These are phyloP conservation scores for Pichia rugopelliculosa DNA, from an alignment of 805 yeast genomes.

Conservation along the genomic window DNA sequence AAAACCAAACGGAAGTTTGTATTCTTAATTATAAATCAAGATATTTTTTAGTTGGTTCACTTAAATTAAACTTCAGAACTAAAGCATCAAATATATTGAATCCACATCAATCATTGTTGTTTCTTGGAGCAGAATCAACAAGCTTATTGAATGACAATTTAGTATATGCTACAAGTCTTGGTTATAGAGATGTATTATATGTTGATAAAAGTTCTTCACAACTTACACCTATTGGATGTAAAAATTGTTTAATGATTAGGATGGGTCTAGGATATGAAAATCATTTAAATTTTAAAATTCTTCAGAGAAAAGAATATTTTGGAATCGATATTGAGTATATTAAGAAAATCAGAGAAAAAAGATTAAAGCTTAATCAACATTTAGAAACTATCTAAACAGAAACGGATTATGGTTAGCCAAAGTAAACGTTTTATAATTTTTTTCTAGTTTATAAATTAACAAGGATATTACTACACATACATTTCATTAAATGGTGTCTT, in stretches of 20 bases:
- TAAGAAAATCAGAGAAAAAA: background rate
- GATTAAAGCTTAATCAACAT: background rate
- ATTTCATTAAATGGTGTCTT: conserved; percentile 50
- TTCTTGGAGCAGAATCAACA: background rate
- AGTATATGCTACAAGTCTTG: background rate
- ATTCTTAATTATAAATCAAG: background rate
- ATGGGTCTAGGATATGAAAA: background rate
- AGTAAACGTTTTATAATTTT: background rate
- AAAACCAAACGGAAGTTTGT: background rate
- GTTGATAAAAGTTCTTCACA: background rate
- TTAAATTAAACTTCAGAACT: background rate
- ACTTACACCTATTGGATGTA: background rate
- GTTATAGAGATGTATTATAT: background rate
- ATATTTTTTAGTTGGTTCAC: background rate
- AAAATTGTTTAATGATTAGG: conserved; percentile 2
- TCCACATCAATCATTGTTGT: background rate
- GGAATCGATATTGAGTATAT: background rate
- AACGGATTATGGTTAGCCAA: background rate
- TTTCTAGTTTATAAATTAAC: background rate
- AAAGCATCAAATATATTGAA: background rate
- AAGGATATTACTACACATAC: conserved; percentile 16
- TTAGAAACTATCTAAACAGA: background rate
- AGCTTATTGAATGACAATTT: background rate
- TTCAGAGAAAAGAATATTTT: background rate
- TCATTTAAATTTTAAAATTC: background rate